Base-by-base conservation (phyloP, 1,284 basidiomycete genomes). In the Ganoderma sinense region DNA sequence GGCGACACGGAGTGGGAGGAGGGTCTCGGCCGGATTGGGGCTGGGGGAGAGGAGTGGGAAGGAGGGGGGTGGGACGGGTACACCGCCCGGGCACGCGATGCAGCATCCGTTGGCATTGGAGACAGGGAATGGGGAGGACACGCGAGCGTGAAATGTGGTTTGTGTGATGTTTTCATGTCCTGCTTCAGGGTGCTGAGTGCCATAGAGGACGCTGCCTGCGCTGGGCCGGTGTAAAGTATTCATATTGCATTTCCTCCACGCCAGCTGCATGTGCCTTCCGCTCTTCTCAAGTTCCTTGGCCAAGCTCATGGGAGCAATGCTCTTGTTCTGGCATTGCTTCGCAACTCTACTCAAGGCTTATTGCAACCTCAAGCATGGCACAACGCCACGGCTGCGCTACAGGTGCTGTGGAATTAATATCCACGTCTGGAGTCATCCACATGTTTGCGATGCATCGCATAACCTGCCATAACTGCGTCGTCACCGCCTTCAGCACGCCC, bases 171-270 rank as follows among this genome's bases (percentile, higher is more conserved):
- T 40, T 29, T 53, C 20, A 40, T 53, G 26, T 16, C 55, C 11
- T 39, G 31, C 39, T 33, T 14, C 29, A 20, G 48, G 33, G 31
- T 64, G 41, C 63, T 63, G 36, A 43, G 36, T 64, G 61, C 51
- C 36, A 58, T 68, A 68, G 62, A 68, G 67, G 62, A 64, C 67
- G 67, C 67, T 64, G 48, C 26, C 26, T n/a, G 67, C 67, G 67
- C 62, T 62, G 55, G 20, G 67, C 62, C 67, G 55, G 20, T 64
- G 67, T 68, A 68, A 64, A 64, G n/a, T 64, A 67, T 55, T 56
- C 26, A 58, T 59, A 61, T 66, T 48, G 65, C 45, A 39, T 48
- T 62, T 29, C 29, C 7, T 39, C 8, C 26, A 45, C 41, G 26
- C 20, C 55, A 45, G 29, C 41, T 63, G 31, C 43, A 33, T 63